Evolutionary conservation across 1,139 yeast species (phyloP), one percentile per base, ranked within the genome.

Genomic region (Wickerhamiella pararugosa): DNA sequence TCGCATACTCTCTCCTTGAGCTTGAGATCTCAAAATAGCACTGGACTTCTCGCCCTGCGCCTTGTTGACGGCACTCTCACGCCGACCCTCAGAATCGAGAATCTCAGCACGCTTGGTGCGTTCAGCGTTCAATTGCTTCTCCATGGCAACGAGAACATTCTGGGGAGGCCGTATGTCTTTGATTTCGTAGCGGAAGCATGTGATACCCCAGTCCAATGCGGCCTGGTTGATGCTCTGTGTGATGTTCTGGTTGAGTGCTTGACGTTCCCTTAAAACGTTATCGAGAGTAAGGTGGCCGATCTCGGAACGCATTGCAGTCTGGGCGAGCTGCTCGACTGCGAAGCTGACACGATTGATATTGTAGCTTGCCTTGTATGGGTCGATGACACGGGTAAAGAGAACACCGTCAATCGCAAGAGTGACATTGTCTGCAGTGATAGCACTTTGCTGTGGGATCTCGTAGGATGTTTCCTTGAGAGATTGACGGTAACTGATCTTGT

Each of bases 341-440:
- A 79, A 81, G 55, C 77, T 80, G 43, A 83, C 82, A 56, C 81
- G 86, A 53, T 80, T 92, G 33, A 81, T 92, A 3, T 92, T 93
- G 53, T 81, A 81, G 42, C 82, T 73, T 10, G 93, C 93, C 64
- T 79, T 79, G 59, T 77, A 81, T 6, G 93, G 80, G 56, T 81
- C 92, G 45, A 72, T 67, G 8, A 81, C 86, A 50, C 76, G 75
- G 52, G 79, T 73, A 56, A 79, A 81, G 47, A 81, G 65, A 10
- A 81, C 79, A 48, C 93, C 93, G 52, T 81, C 93, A 67, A 81
- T 69, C 52, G 79, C 90, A 51, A 81, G 66, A 3, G 84, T 76
- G 34, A 81, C 92, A 53, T 81, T 81, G 58, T 81, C 93, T 11
- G 82, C 74, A 21, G 93, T 81, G 57, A 81, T 81, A 35, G 92